A percentile compares a stretch with the other conserved stretches of the same genome.
These are phyloP conservation scores for Teratosphaeria epicoccoides DNA, from an alignment of 2,329 filamentous ascomycete genomes.

Conservation along the genomic window DNA sequence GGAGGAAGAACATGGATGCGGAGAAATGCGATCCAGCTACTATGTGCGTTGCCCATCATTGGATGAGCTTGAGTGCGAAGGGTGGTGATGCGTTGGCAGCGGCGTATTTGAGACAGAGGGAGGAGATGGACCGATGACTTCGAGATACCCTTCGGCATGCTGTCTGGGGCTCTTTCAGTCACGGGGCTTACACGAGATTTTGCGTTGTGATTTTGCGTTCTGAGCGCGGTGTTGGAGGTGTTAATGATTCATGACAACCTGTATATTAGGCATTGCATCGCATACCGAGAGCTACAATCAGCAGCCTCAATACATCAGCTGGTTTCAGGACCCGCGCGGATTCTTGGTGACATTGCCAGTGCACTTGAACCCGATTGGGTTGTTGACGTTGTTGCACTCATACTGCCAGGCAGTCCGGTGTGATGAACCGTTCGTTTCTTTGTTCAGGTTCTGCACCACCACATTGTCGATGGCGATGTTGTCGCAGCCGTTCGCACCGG, in stretches of 20 bases:
- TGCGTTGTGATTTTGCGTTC: not conserved
- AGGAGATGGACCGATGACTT: slow-evolving; percentile 45
- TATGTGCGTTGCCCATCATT: slow-evolving; percentile 92
- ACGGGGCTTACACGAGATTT: not conserved
- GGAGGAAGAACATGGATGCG: slow-evolving; percentile 48
- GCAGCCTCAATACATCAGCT: not conserved
- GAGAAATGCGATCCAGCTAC: slow-evolving; percentile 68
- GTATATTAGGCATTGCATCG: not conserved
- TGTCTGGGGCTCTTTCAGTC: not conserved
- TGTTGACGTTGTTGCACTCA: not conserved
- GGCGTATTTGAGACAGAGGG: slow-evolving; percentile 65
- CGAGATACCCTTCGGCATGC: slow-evolving; percentile 2
- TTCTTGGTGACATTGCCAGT: not conserved
- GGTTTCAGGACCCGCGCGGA: not conserved
- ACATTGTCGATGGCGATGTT: not conserved
- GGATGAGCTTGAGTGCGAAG: slow-evolving; percentile 82
- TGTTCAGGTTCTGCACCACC: not conserved
- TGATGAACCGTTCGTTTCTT: not conserved
- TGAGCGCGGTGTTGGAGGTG: slow-evolving; percentile 1
- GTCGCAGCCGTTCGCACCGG: not conserved
- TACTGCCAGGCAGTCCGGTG: not conserved
- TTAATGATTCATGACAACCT: not conserved
- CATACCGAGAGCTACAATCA: not conserved
- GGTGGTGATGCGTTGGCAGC: slow-evolving; percentile 81
- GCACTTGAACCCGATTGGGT: not conserved